Percentiles rank a stretch among this genome's conserved stretches.
Conservation (phyloP, 2,329 filamentous ascomycete genomes). For the Plenodomus biglobosus region DNA sequence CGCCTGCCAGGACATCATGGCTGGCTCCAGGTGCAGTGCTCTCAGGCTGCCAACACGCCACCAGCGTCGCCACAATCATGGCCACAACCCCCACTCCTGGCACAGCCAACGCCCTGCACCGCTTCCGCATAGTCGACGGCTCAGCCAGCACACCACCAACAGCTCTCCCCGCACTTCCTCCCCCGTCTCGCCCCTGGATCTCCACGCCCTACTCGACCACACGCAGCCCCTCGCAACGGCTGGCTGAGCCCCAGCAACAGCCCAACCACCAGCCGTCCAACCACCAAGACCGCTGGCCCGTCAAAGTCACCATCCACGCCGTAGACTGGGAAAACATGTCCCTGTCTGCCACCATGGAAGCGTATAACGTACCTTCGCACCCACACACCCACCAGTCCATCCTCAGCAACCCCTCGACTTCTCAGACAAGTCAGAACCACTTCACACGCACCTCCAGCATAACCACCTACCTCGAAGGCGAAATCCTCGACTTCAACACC, state of each 20-base stretch:
- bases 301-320: conserved; percentile 65
- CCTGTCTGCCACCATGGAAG: conserved; percentile 68
- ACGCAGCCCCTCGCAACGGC: conserved; percentile 19
- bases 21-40: conserved; percentile 63
- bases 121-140: conserved; percentile 2
- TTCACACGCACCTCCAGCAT: conserved; percentile 51
- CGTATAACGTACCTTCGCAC: conserved; percentile 64
- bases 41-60: conserved; percentile 63
- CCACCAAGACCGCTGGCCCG: conserved; percentile 64
- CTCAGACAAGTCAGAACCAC: conserved; percentile 5
- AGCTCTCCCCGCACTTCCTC: conserved; percentile 26
- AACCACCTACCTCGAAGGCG: conserved; percentile 67
- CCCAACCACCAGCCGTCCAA: conserved; percentile 31
- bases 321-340: conserved; percentile 64
- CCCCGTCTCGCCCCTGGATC: conserved; percentile 44
- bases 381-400: conserved; percentile 35
- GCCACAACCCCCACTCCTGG: conserved; percentile 11
- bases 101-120: conserved; percentile 17
- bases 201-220: conserved; percentile 36
- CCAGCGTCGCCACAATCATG: conserved; percentile 35
- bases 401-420: conserved; percentile 14
- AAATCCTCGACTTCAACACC: conserved; percentile 63
- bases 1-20: conserved; percentile 61
- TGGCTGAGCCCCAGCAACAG: conserved; percentile 22
- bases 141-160: neutral